Conservation (phyloP, 306 rosid species). For the cucumber (Cucumis sativus) region DNA sequence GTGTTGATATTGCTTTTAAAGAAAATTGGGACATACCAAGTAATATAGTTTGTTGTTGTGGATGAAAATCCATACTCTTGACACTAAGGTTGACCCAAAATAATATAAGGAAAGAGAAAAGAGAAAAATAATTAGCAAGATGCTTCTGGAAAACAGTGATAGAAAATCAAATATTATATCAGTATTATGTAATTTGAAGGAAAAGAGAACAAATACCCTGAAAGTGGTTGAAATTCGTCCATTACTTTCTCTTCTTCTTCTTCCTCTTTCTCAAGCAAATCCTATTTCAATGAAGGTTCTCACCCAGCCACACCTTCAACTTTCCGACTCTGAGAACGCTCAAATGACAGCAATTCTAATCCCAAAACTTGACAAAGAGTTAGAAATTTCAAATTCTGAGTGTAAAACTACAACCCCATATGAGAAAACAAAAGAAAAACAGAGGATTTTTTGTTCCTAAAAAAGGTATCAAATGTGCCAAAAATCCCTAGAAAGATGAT, state of each 20-base stretch:
- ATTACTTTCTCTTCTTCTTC: background rate
- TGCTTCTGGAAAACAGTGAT: too few relatives aligned
- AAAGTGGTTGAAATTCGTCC: too few relatives aligned
- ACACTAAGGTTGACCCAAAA: too few relatives aligned
- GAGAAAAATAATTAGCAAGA: too few relatives aligned
- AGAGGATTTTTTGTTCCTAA: background rate
- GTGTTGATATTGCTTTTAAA: too few relatives aligned
- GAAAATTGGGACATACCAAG: too few relatives aligned
- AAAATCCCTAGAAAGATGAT: background rate
- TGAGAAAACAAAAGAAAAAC: background rate
- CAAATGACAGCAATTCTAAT: background rate
- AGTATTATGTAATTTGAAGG: too few relatives aligned
- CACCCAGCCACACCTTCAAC: constrained; percentile 10
- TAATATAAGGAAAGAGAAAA: too few relatives aligned
- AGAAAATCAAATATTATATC: too few relatives aligned
- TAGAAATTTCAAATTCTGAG: background rate
- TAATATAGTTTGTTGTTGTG: too few relatives aligned
- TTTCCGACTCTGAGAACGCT: background rate
- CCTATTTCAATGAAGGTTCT: constrained; percentile 28
- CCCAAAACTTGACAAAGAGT: background rate
- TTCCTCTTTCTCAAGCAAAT: background rate
- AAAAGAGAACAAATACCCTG: too few relatives aligned
- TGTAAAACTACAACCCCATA: background rate
- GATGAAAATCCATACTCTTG: too few relatives aligned
- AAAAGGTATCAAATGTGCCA: background rate